Base-by-base conservation (phyloP, 169 alveolate genomes). In the Plasmodium chabaudi region DNA sequence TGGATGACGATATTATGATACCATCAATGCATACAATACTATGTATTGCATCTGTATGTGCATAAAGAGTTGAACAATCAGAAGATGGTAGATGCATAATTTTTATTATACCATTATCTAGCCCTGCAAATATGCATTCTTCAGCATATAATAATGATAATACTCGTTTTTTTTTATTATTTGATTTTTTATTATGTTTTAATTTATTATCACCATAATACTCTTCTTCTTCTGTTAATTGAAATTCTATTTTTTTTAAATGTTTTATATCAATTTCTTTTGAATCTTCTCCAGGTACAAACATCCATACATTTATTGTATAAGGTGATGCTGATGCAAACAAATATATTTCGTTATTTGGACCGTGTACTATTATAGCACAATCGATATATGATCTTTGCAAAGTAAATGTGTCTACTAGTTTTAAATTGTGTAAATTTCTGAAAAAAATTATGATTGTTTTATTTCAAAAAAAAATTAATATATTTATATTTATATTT, bases 81-180 rank as follows among this genome's bases (percentile, higher is more conserved):
- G 91, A 86, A 5, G 91, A 86, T 21, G 91, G 91, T 13, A 86
- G 44, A 53, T 86, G 91, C 87, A 86, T 86, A 34, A 86, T 60
- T 59, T 86, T 86, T 17, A 86, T 86, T 17, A 71, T 39, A 2
- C 91, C 91, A 70, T 86, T 86, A 59, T 86, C 91, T 27, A 86
- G 57, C 5, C 91, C 91, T 15, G 91, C 91, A 51, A 86, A 86
- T 57, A 86, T 70, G n/a, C 91, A 86, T 64, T 86, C 91, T 86
- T 86, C 91, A 13, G 91, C 91, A 63, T 86, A 86, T 44, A 86
- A 72, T 51, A 86, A 53, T 5, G 91, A 68, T 47, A 86, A 42
- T 4, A 86, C 79, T 72, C 87, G 57, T 61, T 86, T 86, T 34
- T 86, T 86, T 63, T 63, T 86, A 59, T 70, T 57, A 55, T 59